Evolutionary conservation across 169 alveolate genomes (phyloP).

Genomic region (Plasmodium coatneyi): DNA sequence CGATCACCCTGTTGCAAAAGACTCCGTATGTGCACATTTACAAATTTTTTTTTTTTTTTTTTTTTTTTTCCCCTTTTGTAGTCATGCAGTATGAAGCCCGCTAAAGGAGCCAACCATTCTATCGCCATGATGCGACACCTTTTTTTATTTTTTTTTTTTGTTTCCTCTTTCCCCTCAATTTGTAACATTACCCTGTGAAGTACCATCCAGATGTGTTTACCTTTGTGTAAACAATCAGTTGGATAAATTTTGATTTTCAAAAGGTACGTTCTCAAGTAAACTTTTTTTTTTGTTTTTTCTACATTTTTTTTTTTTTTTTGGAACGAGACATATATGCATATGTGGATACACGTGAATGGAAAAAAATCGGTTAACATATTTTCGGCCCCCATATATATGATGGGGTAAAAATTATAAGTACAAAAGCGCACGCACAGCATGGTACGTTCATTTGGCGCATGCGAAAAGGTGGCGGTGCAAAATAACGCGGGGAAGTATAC

Average conservation of each 20-base stretch:
- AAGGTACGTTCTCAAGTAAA: neutral
- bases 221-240: neutral
- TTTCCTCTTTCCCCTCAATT: neutral
- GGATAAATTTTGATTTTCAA: neutral
- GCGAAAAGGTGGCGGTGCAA: neutral
- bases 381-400: neutral
- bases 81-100: slow-evolving; percentile 76
- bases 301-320: neutral
- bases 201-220: neutral
- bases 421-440: neutral
- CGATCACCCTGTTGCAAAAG: neutral
- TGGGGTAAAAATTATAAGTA: neutral
- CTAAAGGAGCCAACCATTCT: neutral
- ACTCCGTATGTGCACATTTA: neutral
- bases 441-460: neutral
- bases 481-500: neutral
- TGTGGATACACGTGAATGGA: neutral
- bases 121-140: neutral
- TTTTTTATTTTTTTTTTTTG: neutral
- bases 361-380: neutral
- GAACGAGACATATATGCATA: neutral
- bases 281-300: neutral
- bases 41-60: neutral
- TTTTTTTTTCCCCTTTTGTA: neutral
- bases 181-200: neutral